phyloP scores from a whole-genome alignment of 768 basidiomycete species.

The Crepidotus variabilis region DNA sequence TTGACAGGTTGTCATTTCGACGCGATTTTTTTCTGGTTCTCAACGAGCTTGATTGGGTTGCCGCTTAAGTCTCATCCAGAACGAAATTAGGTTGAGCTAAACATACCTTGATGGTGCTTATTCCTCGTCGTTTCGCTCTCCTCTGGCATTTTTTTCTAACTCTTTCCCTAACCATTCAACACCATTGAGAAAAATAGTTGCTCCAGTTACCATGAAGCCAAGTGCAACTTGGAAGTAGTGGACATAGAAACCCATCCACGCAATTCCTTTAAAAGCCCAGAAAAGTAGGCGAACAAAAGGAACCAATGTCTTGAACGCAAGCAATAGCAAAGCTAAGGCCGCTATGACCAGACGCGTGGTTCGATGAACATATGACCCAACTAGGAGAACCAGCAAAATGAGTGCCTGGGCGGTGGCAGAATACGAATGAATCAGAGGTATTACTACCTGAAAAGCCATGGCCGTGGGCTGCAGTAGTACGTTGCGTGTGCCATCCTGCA shows the following conservation, averaged over 20 bases:
- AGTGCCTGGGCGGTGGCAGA: slow-evolving; percentile 25
- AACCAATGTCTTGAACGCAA: slow-evolving; percentile 22
- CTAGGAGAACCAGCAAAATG: slow-evolving; percentile 22
- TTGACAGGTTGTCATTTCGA: too few relatives aligned
- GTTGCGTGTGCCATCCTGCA: not conserved
- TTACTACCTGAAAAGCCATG: slow-evolving; percentile 3
- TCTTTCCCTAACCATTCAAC: slow-evolving; percentile 1
- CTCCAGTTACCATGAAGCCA: slow-evolving; percentile 17
- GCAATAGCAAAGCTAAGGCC: slow-evolving; percentile 18
- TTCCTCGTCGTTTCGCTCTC: not conserved
- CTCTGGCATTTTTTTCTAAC: not conserved
- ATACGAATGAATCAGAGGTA: slow-evolving; percentile 21
- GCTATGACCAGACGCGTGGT: slow-evolving; percentile 19
- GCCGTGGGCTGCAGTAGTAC: not conserved
- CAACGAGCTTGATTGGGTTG: too few relatives aligned
- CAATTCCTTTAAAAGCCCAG: slow-evolving; percentile 26
- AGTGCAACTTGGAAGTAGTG: slow-evolving; percentile 28
- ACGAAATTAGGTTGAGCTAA: too few relatives aligned
- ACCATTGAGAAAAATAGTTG: slow-evolving; percentile 15
- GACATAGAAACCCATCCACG: slow-evolving; percentile 32
- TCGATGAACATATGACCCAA: slow-evolving; percentile 25
- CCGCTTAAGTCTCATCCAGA: too few relatives aligned
- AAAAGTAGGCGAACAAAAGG: slow-evolving; percentile 20
- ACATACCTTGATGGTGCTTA: not conserved
- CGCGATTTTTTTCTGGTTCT: too few relatives aligned